phyloP scores from a whole-genome alignment of 345 rosid genomes.

The Eucalyptus cloeziana region DNA sequence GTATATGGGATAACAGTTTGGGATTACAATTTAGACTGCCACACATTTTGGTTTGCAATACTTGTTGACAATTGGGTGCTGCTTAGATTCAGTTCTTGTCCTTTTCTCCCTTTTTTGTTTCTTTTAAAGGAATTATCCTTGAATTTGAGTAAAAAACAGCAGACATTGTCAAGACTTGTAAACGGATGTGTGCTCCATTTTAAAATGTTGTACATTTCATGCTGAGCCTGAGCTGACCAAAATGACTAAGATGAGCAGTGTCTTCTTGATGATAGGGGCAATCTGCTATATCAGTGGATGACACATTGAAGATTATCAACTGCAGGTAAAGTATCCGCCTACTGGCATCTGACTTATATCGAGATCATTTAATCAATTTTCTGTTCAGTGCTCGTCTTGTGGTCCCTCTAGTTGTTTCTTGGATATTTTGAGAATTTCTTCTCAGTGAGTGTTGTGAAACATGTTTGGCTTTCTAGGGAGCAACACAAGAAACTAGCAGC shows the following conservation, averaged over 20 bases:
- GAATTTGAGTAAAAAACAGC: background rate
- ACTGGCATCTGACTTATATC: background rate
- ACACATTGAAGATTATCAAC: slow-evolving; percentile 73
- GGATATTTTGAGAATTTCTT: background rate
- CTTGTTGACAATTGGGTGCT: background rate
- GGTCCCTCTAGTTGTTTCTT: background rate
- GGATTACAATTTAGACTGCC: background rate
- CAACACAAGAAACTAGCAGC: slow-evolving; percentile 66
- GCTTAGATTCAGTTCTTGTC: background rate
- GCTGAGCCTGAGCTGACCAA: background rate
- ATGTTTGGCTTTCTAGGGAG: slow-evolving; percentile 42
- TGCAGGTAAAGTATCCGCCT: slow-evolving; percentile 47
- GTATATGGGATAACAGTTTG: background rate
- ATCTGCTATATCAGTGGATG: slow-evolving; percentile 86
- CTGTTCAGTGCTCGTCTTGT: background rate
- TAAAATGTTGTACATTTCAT: background rate
- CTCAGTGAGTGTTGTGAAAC: background rate
- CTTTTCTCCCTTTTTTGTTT: background rate
- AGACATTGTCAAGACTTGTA: background rate
- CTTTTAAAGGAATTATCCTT: background rate
- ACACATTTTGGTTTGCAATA: background rate
- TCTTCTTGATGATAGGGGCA: slow-evolving; percentile 36
- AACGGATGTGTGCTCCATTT: background rate
- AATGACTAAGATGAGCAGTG: background rate
- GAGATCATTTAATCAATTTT: background rate